phyloP scores from a whole-genome alignment of 2,329 filamentous ascomycete species.

The Fusarium poae region DNA sequence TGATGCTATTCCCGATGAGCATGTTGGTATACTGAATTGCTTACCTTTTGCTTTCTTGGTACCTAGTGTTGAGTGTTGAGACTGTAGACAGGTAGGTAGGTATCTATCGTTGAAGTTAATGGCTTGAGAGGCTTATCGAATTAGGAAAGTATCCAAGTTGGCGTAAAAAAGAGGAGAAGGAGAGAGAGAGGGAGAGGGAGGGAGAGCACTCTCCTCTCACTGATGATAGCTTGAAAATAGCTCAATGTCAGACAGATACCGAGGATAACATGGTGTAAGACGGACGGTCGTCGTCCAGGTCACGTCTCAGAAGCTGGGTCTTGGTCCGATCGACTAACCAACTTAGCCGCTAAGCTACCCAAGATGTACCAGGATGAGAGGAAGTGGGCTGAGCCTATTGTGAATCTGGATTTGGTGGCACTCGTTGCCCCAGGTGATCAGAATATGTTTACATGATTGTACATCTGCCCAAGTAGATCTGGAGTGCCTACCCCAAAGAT shows the following conservation, averaged over 20 bases:
- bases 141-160: not conserved
- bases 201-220: not conserved
- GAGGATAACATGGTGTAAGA: conserved; percentile 15
- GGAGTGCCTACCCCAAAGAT: conserved; percentile 30
- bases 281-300: conserved; percentile 17
- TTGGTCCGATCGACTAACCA: not conserved
- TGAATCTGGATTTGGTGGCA: conserved; percentile 28
- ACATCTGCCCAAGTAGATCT: conserved; percentile 27
- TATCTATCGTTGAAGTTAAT: not conserved
- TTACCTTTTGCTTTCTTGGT: not conserved
- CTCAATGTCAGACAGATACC: conserved; percentile 1
- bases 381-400: conserved; percentile 13
- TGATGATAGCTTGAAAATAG: not conserved
- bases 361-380: conserved; percentile 24
- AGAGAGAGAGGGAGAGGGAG: not conserved
- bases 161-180: not conserved
- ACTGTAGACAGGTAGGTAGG: not conserved
- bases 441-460: conserved; percentile 21
- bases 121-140: not conserved
- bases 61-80: not conserved
- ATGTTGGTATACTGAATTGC: not conserved
- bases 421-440: conserved; percentile 28
- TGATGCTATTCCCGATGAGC: conserved; percentile 14
- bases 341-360: conserved; percentile 21
- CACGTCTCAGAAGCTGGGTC: conserved; percentile 40